Evolutionary conservation across 164 flowering plant genomes (phyloP).

Genomic region (Vitis rupestris): DNA sequence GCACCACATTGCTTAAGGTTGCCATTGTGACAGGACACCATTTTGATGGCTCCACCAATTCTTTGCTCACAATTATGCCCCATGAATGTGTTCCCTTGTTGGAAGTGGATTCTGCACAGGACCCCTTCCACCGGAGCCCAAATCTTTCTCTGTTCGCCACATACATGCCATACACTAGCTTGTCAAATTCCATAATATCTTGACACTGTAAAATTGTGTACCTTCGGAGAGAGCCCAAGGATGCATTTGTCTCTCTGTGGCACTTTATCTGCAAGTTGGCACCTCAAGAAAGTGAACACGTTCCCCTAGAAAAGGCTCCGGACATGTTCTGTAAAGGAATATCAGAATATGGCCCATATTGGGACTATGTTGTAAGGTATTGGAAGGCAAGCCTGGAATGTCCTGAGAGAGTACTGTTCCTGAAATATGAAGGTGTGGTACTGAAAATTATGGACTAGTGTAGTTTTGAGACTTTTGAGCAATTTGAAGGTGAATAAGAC

Average conservation of each 20-base stretch:
- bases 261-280: constrained; percentile 8
- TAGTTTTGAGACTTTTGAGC: constrained; percentile 29
- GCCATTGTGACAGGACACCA: constrained; percentile 1
- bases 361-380: constrained; percentile 26
- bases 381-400: constrained; percentile 24
- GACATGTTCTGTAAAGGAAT: constrained; percentile 23
- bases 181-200: constrained; percentile 8
- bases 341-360: constrained; percentile 17
- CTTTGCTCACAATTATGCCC: no score
- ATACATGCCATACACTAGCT: constrained; percentile 1
- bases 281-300: not conserved
- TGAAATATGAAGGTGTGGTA: constrained; percentile 14
- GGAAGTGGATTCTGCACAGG: no score
- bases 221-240: constrained; percentile 12
- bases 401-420: constrained; percentile 7
- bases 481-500: constrained; percentile 14
- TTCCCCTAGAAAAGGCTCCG: constrained; percentile 10
- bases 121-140: no score
- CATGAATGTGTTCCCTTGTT: no score
- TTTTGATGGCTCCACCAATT: no score
- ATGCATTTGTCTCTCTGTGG: constrained; percentile 17
- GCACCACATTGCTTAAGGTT: constrained; percentile 12
- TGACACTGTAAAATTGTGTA: constrained; percentile 13
- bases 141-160: constrained; percentile 1
- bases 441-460: constrained; percentile 16